Evolutionary conservation across 202 grass and related monocot genomes (phyloP).

Genomic region (Sporobolus alterniflorus): DNA sequence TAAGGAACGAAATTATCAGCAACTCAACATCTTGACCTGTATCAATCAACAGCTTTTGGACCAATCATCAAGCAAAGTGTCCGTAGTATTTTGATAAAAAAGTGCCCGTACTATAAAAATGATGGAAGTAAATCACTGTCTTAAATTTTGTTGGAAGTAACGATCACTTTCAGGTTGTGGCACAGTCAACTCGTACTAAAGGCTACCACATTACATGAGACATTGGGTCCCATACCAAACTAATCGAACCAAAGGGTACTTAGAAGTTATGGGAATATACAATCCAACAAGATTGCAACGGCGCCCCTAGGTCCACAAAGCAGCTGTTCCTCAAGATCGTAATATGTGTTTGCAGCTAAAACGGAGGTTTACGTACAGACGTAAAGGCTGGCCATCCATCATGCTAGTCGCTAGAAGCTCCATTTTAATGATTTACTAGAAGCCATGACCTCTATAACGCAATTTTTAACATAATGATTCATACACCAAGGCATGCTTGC

Average conservation of each 20-base stretch:
- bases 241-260: neutral
- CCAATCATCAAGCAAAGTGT: slow-evolving; percentile 3
- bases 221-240: slow-evolving; percentile 23
- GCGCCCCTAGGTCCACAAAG: neutral
- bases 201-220: slow-evolving; percentile 21
- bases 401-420: neutral
- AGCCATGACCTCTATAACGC: slow-evolving; percentile 23
- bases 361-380: neutral
- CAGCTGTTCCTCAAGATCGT: neutral
- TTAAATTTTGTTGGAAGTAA: slow-evolving; percentile 37
- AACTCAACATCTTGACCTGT: slow-evolving; percentile 32
- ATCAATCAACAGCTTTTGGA: slow-evolving; percentile 28
- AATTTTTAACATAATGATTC: slow-evolving; percentile 43
- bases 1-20: slow-evolving; percentile 17
- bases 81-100: slow-evolving; percentile 16
- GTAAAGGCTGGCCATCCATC: slow-evolving; percentile 14
- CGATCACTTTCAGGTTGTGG: slow-evolving; percentile 14
- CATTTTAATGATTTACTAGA: slow-evolving; percentile 36
- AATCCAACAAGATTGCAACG: neutral
- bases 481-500: slow-evolving; percentile 30
- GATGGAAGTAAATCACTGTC: no score
- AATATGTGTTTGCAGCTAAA: slow-evolving; percentile 2
- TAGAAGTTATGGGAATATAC: neutral
- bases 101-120: no score
- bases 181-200: neutral